These are phyloP conservation scores for Entomortierella parvispora DNA, from an alignment of 192 early-diverging fungal species.

Conservation along the genomic window DNA sequence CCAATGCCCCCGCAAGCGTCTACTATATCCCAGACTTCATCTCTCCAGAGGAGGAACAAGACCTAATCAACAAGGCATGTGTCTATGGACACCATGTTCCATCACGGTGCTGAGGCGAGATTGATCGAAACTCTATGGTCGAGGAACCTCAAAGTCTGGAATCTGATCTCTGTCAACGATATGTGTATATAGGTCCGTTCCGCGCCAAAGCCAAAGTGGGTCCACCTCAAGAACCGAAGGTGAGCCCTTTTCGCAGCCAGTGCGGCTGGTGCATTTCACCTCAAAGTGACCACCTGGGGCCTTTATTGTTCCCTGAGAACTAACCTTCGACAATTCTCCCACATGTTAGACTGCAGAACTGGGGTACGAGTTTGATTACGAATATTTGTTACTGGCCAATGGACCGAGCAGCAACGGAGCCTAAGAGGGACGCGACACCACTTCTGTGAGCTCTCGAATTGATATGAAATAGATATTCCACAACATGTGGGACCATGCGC, in stretches of 20 bases:
- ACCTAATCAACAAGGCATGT: slow-evolving; percentile 47
- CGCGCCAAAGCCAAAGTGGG: slow-evolving; percentile 62
- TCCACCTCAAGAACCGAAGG: slow-evolving; percentile 60
- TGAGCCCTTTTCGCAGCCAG: neutral
- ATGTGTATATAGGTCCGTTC: slow-evolving; percentile 41
- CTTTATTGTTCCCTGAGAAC: too few species aligned
- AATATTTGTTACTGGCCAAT: neutral
- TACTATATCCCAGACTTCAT: slow-evolving; percentile 59
- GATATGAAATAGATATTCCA: too few species aligned
- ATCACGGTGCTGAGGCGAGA: too few species aligned
- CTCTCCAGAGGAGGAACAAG: slow-evolving; percentile 37
- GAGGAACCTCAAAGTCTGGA: neutral
- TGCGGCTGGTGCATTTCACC: neutral
- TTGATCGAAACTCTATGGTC: neutral
- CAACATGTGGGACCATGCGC: too few species aligned
- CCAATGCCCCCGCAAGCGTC: slow-evolving; percentile 31
- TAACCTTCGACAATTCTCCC: slow-evolving; percentile 3
- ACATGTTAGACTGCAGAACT: slow-evolving; percentile 58
- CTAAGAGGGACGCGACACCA: too few species aligned
- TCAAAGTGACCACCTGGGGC: neutral
- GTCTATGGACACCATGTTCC: neutral
- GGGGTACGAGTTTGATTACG: slow-evolving; percentile 44
- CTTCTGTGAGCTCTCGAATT: too few species aligned
- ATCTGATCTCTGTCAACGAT: neutral
- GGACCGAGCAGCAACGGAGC: too few species aligned